phyloP scores from a whole-genome alignment of 2,329 filamentous ascomycete genomes.

The Neonectria neomacrospora region DNA sequence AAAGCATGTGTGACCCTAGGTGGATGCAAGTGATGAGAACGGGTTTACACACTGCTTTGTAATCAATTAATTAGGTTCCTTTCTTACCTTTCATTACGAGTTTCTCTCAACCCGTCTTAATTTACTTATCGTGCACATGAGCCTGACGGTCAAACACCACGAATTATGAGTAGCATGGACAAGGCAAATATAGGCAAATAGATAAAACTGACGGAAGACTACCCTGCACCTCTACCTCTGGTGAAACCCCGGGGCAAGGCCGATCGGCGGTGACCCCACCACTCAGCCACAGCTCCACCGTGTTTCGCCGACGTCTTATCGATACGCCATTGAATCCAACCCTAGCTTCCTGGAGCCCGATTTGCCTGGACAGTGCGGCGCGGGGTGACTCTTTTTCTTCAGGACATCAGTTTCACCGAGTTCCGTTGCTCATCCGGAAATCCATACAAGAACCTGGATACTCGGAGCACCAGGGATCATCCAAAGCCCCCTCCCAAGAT shows the following conservation, averaged over 20 bases:
- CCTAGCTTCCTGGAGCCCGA: too few relatives aligned
- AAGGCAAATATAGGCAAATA: too few relatives aligned
- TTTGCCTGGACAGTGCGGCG: conserved; percentile 5
- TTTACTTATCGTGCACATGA: too few relatives aligned
- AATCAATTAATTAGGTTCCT: too few relatives aligned
- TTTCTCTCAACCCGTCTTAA: too few relatives aligned
- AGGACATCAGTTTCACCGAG: neutral
- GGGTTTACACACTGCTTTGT: neutral
- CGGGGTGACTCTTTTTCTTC: conserved; percentile 28
- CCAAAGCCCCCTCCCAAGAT: conserved; percentile 20
- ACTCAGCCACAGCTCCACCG: conserved; percentile 8
- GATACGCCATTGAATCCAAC: conserved; percentile 16
- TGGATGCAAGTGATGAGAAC: neutral
- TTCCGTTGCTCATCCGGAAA: neutral
- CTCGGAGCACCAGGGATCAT: neutral
- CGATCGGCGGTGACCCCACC: too few relatives aligned
- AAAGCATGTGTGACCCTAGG: too few relatives aligned
- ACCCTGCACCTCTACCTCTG: too few relatives aligned
- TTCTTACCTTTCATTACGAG: too few relatives aligned
- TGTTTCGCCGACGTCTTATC: conserved; percentile 17
- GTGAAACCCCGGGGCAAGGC: too few relatives aligned
- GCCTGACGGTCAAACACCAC: too few relatives aligned
- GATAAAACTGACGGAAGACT: neutral
- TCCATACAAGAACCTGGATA: neutral
- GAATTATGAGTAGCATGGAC: too few relatives aligned